Percentiles rank a stretch among this genome's conserved stretches.
phyloP scores from a whole-genome alignment of 163 green algal genomes.

The Chlorella variabilis region DNA sequence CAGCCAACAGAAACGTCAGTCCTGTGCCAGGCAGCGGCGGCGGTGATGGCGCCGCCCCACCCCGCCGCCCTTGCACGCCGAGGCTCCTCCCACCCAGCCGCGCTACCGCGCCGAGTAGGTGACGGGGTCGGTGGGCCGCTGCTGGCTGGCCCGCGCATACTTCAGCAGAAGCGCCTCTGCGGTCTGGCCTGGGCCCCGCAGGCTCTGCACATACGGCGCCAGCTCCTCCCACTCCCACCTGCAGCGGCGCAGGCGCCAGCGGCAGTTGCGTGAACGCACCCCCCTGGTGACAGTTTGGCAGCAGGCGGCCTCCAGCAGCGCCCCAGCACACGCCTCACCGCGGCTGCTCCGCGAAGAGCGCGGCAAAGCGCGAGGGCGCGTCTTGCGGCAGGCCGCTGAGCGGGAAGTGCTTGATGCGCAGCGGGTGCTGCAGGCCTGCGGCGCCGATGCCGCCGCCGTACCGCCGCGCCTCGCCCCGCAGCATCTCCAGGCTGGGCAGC shows the following conservation, averaged over 20 bases:
- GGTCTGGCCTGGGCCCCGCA: conserved; percentile 60
- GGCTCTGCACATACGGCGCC: conserved; percentile 68
- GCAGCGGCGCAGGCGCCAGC: background rate
- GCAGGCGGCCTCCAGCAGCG: background rate
- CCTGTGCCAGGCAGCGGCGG: too few relatives aligned
- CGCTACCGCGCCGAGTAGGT: conserved; percentile 62
- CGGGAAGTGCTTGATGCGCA: conserved; percentile 52
- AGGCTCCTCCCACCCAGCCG: too few relatives aligned
- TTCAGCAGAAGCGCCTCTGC: conserved; percentile 76
- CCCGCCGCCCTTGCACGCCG: too few relatives aligned
- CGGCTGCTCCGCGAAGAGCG: conserved; percentile 64
- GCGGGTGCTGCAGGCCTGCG: background rate
- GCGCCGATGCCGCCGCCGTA: conserved; percentile 37
- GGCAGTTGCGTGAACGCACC: background rate
- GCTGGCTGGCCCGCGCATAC: conserved; percentile 70
- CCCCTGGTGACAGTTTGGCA: background rate
- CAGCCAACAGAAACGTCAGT: too few relatives aligned
- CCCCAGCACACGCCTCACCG: background rate
- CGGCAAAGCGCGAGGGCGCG: conserved; percentile 63
- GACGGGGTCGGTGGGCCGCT: conserved; percentile 46
- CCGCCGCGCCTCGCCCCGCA: conserved; percentile 62
- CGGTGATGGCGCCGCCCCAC: too few relatives aligned
- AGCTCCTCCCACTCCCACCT: conserved; percentile 63
- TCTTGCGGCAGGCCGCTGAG: conserved; percentile 54
- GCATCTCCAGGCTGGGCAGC: conserved; percentile 50